phyloP scores from a whole-genome alignment of 2,329 filamentous ascomycete genomes.

The Cryphonectria naterciae region DNA sequence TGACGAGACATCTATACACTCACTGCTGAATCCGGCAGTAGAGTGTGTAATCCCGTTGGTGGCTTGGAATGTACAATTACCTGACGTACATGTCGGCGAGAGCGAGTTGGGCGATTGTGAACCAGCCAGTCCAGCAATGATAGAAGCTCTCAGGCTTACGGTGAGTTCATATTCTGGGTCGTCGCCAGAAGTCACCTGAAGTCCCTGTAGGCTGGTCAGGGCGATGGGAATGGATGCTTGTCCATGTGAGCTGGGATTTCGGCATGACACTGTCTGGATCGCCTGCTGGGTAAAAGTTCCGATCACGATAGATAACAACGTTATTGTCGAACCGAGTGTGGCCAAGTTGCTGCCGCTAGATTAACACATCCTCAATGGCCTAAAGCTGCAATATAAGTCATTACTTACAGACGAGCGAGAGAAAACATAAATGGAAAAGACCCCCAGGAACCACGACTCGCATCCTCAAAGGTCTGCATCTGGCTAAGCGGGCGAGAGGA shows the following conservation, averaged over 20 bases:
- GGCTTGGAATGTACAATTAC: conserved; percentile 5
- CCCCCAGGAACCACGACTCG: conserved; percentile 1
- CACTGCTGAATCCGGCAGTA: neutral
- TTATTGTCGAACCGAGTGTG: neutral
- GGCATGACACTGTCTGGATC: conserved; percentile 2
- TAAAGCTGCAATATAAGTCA: neutral
- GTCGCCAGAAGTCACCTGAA: neutral
- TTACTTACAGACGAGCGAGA: neutral
- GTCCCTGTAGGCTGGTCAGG: neutral
- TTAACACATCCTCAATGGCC: neutral
- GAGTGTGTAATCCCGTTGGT: neutral
- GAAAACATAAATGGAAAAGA: neutral
- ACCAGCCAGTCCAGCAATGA: conserved; percentile 7
- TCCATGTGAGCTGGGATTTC: neutral
- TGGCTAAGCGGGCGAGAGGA: neutral
- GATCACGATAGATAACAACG: neutral
- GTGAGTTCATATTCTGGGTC: neutral
- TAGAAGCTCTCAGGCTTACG: neutral
- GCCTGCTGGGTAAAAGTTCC: conserved; percentile 9
- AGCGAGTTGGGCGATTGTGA: neutral
- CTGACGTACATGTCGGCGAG: neutral
- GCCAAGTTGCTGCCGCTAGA: neutral
- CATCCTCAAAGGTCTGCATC: conserved; percentile 4
- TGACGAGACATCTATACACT: conserved; percentile 5
- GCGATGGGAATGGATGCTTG: neutral